Evolutionary conservation across 208 protist genomes (phyloP), one percentile per base, ranked within the genome.

Genomic region (Trypanosoma platydactyli): DNA sequence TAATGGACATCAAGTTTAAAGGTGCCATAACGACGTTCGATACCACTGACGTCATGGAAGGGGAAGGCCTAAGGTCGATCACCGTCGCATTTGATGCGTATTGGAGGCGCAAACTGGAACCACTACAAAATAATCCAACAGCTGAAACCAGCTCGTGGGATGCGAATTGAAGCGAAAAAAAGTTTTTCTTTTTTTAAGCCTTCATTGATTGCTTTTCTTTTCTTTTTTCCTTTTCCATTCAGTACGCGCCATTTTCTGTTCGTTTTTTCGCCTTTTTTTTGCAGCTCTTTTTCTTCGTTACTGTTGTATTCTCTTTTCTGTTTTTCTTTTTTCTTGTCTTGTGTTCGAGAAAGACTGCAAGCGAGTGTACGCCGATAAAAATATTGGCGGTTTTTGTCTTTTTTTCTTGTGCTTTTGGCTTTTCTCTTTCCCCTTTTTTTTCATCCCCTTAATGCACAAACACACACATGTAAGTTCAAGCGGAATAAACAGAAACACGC

Each of bases 21-120:
- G 79, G 79, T 0, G 67, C 64, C 11, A 46, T 91, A 5, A 22
- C 64, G n/a, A 58, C 68, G 7, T 86, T 94, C 42, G 81, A 94
- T 56, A 94, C 84, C 13, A 81, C 79, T 4, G 40, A 71, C 27
- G 71, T 76, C 41, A 77, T 72, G 5, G 51, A 86, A 22, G 73
- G 62, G 46, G 73, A 76, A 30, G 88, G 88, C 0, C 55, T 94
- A 24, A 62, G 58, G 58, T 54, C 78, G 27, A 71, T 83, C 20
- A 79, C 80, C 27, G 46, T 38, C 6, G 64, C 64, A 0, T 87
- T 90, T 62, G 76, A 81, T 15, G 53, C 40, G 20, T 89, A 81
- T 55, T 91, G 86, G 86, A 30, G 48, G 11, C 24, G 20, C 5
- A 71, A 63, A 52, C 29, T 71, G 35, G 25, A 59, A 12, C 44